phyloP scores from a whole-genome alignment of 1,284 basidiomycete genomes.

The Ustilago hordei region DNA sequence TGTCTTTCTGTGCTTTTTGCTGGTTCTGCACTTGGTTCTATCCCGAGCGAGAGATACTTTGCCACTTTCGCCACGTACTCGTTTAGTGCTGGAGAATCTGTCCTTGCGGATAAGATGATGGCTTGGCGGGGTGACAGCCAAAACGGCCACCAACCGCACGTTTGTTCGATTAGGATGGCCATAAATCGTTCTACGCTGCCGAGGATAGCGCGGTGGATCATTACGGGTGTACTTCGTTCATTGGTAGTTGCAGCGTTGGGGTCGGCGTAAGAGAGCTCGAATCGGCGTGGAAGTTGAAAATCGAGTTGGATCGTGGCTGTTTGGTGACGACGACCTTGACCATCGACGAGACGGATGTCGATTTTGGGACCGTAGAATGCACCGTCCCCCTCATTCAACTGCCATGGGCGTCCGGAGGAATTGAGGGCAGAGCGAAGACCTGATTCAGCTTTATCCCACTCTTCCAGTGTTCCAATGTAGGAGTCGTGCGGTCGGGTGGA shows the following conservation, averaged over 20 bases:
- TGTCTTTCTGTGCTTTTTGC: conserved; percentile 17
- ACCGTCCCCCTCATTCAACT: conserved; percentile 64
- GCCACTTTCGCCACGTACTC: conserved; percentile 47
- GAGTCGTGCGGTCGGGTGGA: conserved; percentile 61
- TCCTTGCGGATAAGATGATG: conserved; percentile 53
- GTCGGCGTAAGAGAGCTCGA: conserved; percentile 59
- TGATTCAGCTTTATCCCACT: conserved; percentile 64
- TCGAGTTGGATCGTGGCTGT: conserved; percentile 69
- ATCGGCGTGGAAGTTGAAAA: conserved; percentile 67
- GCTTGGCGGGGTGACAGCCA: conserved; percentile 67
- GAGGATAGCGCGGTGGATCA: conserved; percentile 69
- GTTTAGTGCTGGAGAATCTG: conserved; percentile 21
- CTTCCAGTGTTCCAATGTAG: conserved; percentile 55
- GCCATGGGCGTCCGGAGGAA: conserved; percentile 48
- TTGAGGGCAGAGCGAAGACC: conserved; percentile 57
- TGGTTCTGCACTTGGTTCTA: conserved; percentile 13
- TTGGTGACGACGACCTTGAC: conserved; percentile 62
- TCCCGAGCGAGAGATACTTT: conserved; percentile 40
- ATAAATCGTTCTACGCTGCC: conserved; percentile 68
- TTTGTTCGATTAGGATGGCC: conserved; percentile 67
- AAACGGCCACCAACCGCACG: conserved; percentile 66
- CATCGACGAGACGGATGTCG: conserved; percentile 66
- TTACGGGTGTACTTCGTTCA: conserved; percentile 49
- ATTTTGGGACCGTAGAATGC: conserved; percentile 70
- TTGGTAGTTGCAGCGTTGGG: conserved; percentile 14